phyloP scores from a whole-genome alignment of 1,284 basidiomycete genomes.

The Ceratobasidium sp. region DNA sequence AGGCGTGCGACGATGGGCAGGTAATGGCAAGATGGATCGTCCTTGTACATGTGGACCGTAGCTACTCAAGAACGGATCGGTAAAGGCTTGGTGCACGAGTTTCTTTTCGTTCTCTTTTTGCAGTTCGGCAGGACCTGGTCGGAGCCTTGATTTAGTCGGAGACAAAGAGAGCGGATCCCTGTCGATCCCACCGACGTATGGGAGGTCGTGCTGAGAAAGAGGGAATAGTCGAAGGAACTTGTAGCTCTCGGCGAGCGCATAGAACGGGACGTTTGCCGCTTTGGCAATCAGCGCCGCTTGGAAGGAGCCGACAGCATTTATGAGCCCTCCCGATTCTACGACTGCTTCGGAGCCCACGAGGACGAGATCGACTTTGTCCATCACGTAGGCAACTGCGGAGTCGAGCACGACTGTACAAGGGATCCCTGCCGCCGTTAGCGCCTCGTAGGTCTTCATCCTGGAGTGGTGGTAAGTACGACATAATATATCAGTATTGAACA shows the following conservation, averaged over 20 bases:
- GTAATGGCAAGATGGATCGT: constrained; percentile 23
- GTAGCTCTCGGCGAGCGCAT: constrained; percentile 97
- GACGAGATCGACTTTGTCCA: constrained; percentile 94
- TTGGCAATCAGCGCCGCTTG: constrained; percentile 98
- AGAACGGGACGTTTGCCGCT: constrained; percentile 94
- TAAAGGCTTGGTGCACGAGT: constrained; percentile 21
- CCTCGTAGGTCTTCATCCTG: constrained; percentile 90
- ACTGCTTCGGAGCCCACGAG: constrained; percentile 98
- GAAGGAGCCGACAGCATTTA: constrained; percentile 93
- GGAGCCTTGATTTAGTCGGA: constrained; percentile 29
- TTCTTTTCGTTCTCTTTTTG: constrained; percentile 40
- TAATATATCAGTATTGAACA: constrained; percentile 52
- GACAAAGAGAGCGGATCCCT: constrained; percentile 23
- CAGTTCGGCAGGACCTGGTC: constrained; percentile 13
- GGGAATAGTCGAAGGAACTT: constrained; percentile 98
- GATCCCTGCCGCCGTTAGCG: constrained; percentile 86
- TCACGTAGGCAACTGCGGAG: constrained; percentile 96
- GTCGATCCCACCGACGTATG: constrained; percentile 55
- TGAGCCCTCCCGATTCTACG: constrained; percentile 90
- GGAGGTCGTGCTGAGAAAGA: constrained; percentile 95
- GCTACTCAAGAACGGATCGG: constrained; percentile 18
- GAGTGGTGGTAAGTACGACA: constrained; percentile 6
- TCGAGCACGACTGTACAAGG: constrained; percentile 96
- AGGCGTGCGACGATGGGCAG: constrained; percentile 31
- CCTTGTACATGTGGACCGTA: constrained; percentile 36